Percentiles rank a stretch among this genome's conserved stretches.
These are phyloP conservation scores for Pythium insidiosum DNA, from an alignment of 352 stramenopile genomes.

Conservation along the genomic window DNA sequence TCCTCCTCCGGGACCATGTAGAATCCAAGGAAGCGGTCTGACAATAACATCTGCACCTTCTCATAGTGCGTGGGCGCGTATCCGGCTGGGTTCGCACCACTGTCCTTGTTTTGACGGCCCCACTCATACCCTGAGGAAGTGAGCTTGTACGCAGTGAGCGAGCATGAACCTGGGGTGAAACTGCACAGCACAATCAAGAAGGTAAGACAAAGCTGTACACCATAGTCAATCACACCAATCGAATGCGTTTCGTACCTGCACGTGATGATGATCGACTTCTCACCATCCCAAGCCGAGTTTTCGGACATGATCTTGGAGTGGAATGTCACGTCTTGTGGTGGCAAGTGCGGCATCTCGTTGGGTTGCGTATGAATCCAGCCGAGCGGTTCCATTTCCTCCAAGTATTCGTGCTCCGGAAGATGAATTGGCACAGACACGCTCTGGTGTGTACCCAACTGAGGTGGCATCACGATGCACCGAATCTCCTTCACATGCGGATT, in stretches of 20 bases:
- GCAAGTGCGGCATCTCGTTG: constrained; percentile 96
- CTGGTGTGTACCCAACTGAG: constrained; percentile 98
- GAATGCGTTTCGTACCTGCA: constrained; percentile 31
- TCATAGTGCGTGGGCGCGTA: constrained; percentile 98
- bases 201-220: not conserved
- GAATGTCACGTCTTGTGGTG: constrained; percentile 94
- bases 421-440: constrained; percentile 95
- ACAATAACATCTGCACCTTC: constrained; percentile 99
- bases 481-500: constrained; percentile 99
- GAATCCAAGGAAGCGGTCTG: constrained; percentile 98
- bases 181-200: constrained; percentile 40
- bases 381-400: constrained; percentile 97
- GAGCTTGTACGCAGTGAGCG: constrained; percentile 98
- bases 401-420: constrained; percentile 94
- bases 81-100: constrained; percentile 89
- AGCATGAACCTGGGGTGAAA: constrained; percentile 99
- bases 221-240: not conserved
- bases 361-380: constrained; percentile 99
- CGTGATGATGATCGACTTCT: constrained; percentile 98
- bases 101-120: constrained; percentile 97
- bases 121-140: constrained; percentile 96
- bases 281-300: constrained; percentile 94
- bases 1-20: constrained; percentile 99
- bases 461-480: constrained; percentile 98
- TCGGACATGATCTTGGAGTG: constrained; percentile 97